phyloP scores from a whole-genome alignment of 2,329 filamentous ascomycete species.

The Neonectria hederae region DNA sequence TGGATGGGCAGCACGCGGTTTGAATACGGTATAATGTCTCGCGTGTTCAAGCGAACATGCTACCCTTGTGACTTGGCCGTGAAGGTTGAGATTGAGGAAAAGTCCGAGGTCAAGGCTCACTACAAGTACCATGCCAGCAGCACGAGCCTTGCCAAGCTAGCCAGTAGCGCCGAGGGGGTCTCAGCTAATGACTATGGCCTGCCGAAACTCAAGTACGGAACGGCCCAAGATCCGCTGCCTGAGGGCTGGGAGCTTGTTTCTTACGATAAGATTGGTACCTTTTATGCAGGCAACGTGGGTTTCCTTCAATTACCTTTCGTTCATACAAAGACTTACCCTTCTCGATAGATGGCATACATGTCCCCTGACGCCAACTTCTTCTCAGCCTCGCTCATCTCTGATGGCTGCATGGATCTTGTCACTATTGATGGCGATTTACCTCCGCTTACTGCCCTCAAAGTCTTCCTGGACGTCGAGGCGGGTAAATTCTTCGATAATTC shows the following conservation, averaged over 20 bases:
- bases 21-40: conserved; percentile 81
- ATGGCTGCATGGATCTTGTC: conserved; percentile 87
- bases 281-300: conserved; percentile 88
- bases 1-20: conserved; percentile 94
- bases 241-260: conserved; percentile 78
- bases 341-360: conserved; percentile 83
- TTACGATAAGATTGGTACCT: conserved; percentile 84
- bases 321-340: conserved; percentile 28
- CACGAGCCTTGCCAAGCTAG: conserved; percentile 34
- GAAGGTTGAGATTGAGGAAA: conserved; percentile 82
- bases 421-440: conserved; percentile 81
- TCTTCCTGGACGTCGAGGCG: conserved; percentile 76
- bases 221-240: conserved; percentile 79
- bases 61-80: conserved; percentile 92
- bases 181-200: conserved; percentile 61
- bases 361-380: conserved; percentile 89
- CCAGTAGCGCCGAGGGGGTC: conserved; percentile 42
- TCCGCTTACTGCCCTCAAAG: conserved; percentile 70
- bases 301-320: not conserved
- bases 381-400: conserved; percentile 80
- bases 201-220: conserved; percentile 81
- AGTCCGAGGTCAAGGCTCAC: conserved; percentile 76
- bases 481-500: conserved; percentile 82
- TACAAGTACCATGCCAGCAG: conserved; percentile 65
- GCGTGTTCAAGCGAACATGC: conserved; percentile 77